These are phyloP conservation scores for Nakataea oryzae DNA, from an alignment of 2,329 filamentous ascomycete genomes.

Conservation along the genomic window DNA sequence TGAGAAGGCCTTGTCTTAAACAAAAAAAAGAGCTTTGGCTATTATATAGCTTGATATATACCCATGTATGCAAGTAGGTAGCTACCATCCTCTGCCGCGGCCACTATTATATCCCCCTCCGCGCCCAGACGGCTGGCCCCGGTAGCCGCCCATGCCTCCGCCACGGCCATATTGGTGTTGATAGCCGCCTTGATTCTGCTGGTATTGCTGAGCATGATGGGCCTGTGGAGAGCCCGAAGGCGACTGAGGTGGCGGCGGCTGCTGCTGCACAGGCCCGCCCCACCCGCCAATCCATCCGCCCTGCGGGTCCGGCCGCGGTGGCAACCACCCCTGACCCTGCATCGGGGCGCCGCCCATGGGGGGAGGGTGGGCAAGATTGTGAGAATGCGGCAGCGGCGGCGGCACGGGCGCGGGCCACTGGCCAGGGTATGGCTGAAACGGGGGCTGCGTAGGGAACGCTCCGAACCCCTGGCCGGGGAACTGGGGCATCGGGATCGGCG, in stretches of 20 bases:
- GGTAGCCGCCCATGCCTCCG: constrained; percentile 11
- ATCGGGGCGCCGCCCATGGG: background rate
- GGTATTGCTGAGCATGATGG: background rate
- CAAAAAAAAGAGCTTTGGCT: too few relatives aligned
- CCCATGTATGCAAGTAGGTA: background rate
- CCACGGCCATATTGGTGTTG: constrained; percentile 1
- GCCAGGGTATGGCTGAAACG: constrained; percentile 26
- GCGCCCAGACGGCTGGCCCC: constrained; percentile 15
- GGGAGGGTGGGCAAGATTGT: background rate
- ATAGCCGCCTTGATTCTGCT: constrained; percentile 1
- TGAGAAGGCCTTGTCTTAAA: too few relatives aligned
- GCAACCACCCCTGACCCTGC: background rate
- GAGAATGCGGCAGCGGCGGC: constrained; percentile 15
- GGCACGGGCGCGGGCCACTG: constrained; percentile 27
- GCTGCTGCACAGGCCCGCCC: background rate
- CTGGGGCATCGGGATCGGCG: background rate
- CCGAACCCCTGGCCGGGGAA: constrained; percentile 9
- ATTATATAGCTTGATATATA: background rate
- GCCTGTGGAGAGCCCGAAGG: background rate
- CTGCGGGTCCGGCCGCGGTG: background rate
- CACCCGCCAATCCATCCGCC: background rate
- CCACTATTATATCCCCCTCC: constrained; percentile 20
- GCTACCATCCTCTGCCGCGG: constrained; percentile 9
- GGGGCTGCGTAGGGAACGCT: constrained; percentile 21
- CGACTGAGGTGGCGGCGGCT: background rate